Evolutionary conservation across 257 asterid genomes (phyloP), one percentile per base, ranked within the genome.

Genomic region (Fraxinus cuspidata): DNA sequence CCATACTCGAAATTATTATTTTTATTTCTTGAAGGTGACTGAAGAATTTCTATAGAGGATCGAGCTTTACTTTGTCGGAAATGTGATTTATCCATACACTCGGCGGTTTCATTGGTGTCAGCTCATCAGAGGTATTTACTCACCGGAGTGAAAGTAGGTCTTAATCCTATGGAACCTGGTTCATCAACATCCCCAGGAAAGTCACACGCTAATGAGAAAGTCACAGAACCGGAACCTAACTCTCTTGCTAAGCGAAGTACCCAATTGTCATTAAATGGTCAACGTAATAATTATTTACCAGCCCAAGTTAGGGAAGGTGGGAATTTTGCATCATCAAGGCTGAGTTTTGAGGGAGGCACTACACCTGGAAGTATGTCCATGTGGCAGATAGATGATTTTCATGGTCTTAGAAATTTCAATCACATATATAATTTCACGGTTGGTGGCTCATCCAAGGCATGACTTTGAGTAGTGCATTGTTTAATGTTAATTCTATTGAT

Each of bases 51-150:
- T 25, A 40, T 96, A 37, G 97, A 96, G 85, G 99, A 96, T 78
- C 90, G 99, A 60, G 97, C 99, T 80, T 80, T 96, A 71, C 92
- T 96, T 0, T 96, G 99, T 81, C 70, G 97, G 63, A 92, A 89
- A 78, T 96, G 99, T 69, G 98, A 96, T 81, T 87, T 93, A 15
- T 79, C 92, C 29, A 83, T 90, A 60, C 99, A 96, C 87, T 82
- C 92, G 0, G 87, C 73, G 7, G 93, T 93, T 80, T 2, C 84
- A 16, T 79, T 87, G 81, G 98, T 96, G 71, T 88, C 97, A 28
- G 84, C 75, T 31, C 99, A 96, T 74, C 94, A 86, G 83, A 89
- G 99, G 71, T 93, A 93, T 79, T 79, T 96, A 56, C 92, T 93
- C 37, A 89, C 97, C 29, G 99, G 99, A 81, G 96, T 96, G 80